Base-by-base conservation (phyloP, 176 grass and related monocot genomes). In the Dactylis glomerata region DNA sequence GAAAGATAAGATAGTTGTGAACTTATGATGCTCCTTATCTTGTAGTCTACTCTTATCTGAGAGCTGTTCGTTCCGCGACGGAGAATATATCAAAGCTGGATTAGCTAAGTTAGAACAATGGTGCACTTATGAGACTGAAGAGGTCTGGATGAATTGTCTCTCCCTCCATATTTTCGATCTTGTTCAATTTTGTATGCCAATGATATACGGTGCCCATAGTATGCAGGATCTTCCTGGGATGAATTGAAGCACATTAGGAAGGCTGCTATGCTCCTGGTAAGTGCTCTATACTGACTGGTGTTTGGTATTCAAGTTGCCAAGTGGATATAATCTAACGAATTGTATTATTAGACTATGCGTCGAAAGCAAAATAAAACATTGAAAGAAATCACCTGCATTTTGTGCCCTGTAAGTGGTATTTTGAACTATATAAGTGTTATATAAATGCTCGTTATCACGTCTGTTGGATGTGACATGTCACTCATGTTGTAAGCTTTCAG, bases 41-140 rank as follows among this genome's bases (percentile, higher is more conserved):
- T 87, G 71, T 82, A 97, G 94, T 40, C 83, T 97, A 78, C 94
- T 97, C 0, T 6, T 65, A 17, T 65, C 28, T 33, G 6, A 33
- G 62, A 33, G 62, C 0, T 65, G 30, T 65, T 65, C 62, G 2
- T 33, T 19, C 0, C 3, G 2, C 2, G 15, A 33, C 0, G 62
- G 94, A 24, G 92, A 97, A 82, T 94, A 97, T 83, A 86, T 94
- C 59, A 97, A 97, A 91, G 88, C 92, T 73, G 94, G 94, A 65
- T 74, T 97, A 73, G 88, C 94, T 54, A 92, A 97, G 84, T 89
- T 97, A 81, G 94, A 97, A 47, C 89, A 87, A 13, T 97, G 94
- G 94, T 97, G 94, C 77, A 90, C 78, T 84, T 87, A 87, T 89
- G 94, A 88, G 44, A 97, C 92, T 3, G 94, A 94, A 78, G 88